Evolutionary conservation across 176 grass and related monocot genomes (phyloP).

Genomic region (Hordeum vulgare): DNA sequence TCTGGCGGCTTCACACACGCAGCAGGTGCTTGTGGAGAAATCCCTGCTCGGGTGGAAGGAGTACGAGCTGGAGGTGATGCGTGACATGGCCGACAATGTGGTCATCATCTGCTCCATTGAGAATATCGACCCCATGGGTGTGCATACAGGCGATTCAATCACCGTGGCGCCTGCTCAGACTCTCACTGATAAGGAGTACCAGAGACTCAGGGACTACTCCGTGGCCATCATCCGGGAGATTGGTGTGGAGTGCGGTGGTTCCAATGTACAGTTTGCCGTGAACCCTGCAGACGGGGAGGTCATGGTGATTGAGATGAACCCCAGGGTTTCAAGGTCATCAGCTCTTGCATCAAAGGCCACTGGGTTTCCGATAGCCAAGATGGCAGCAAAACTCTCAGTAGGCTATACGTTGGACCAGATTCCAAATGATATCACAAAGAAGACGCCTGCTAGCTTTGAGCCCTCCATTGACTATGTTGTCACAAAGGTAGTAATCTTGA

Average conservation of each 20-base stretch:
- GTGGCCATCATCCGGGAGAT: conserved; percentile 96
- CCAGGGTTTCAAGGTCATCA: conserved; percentile 89
- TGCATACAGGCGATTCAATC: conserved; percentile 97
- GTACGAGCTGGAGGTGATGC: conserved; percentile 98
- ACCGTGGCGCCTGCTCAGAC: conserved; percentile 93
- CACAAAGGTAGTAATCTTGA: conserved; percentile 59
- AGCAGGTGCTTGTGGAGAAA: conserved; percentile 93
- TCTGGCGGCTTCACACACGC: conserved; percentile 57
- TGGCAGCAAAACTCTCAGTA: conserved; percentile 92
- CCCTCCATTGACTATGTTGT: conserved; percentile 99
- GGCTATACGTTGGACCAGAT: conserved; percentile 97
- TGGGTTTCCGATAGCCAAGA: conserved; percentile 95
- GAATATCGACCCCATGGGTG: conserved; percentile 97
- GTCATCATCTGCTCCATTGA: conserved; percentile 99
- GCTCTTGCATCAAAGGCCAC: conserved; percentile 89
- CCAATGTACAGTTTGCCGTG: conserved; percentile 90
- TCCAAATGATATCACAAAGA: conserved; percentile 98
- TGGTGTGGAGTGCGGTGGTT: conserved; percentile 94
- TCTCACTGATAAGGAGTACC: conserved; percentile 92
- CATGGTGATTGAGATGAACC: conserved; percentile 99
- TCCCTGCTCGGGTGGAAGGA: conserved; percentile 98
- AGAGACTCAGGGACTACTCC: conserved; percentile 74
- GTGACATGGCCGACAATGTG: conserved; percentile 93
- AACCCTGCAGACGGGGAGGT: conserved; percentile 93
- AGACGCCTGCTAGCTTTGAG: conserved; percentile 98